Percentiles rank a stretch among this genome's conserved stretches.
These are phyloP conservation scores for Venturia asperata DNA, from an alignment of 2,329 filamentous ascomycete genomes.

Conservation along the genomic window DNA sequence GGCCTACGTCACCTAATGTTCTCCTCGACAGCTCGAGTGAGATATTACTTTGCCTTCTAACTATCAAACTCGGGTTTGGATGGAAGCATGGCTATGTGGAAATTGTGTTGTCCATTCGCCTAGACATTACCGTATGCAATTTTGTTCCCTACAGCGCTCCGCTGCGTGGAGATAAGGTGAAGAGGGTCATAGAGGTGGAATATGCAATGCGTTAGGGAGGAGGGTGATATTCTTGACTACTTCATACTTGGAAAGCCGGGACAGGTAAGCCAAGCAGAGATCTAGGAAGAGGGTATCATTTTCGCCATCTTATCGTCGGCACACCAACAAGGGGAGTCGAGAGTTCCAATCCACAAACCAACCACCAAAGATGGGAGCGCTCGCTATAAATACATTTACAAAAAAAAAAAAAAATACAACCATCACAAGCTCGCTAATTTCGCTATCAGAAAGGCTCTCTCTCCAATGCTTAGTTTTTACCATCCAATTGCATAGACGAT, in stretches of 20 bases:
- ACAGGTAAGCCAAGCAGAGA: neutral
- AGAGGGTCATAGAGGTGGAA: too few species aligned
- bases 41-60: too few species aligned
- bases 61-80: too few species aligned
- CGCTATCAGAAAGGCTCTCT: neutral
- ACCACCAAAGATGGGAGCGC: neutral
- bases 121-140: too few species aligned
- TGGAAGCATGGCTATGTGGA: too few species aligned
- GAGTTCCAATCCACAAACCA: neutral
- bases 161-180: too few species aligned
- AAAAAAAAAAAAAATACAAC: neutral
- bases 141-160: too few species aligned
- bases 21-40: too few species aligned
- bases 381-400: neutral
- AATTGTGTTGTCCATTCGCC: too few species aligned
- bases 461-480: neutral
- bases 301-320: neutral
- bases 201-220: too few species aligned
- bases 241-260: neutral
- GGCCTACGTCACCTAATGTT: too few species aligned
- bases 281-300: constrained; percentile 14
- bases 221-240: neutral
- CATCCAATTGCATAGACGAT: neutral
- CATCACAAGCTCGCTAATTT: neutral
- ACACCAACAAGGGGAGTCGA: constrained; percentile 6